Evolutionary conservation across 1,284 basidiomycete species (phyloP).

Genomic region (Marasmius fiardii): DNA sequence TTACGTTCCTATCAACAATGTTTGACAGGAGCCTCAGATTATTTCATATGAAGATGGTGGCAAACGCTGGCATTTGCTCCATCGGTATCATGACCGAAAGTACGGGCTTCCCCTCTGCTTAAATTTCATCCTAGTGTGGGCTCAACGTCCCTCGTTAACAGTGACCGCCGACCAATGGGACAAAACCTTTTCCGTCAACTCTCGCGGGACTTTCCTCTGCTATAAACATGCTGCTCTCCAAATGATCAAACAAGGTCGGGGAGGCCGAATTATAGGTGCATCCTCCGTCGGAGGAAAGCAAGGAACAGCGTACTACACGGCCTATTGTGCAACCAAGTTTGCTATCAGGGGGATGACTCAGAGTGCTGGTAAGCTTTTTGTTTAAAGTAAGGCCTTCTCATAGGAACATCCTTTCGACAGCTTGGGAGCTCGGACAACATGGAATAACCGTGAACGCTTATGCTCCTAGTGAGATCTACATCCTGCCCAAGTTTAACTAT

Average conservation of each 20-base stretch:
- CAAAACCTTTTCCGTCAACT: conserved; percentile 14
- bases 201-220: conserved; percentile 18
- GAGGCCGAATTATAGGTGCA: conserved; percentile 37
- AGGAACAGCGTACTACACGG: conserved; percentile 16
- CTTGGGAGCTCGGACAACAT: conserved; percentile 8
- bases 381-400: not conserved
- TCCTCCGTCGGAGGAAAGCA: conserved; percentile 30
- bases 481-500: not conserved
- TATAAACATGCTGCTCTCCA: conserved; percentile 27
- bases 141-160: conserved; percentile 8
- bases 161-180: conserved; percentile 17
- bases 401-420: not conserved
- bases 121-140: not conserved
- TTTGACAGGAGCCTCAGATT: no score
- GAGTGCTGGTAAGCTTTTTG: not conserved
- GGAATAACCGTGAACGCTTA: conserved; percentile 12
- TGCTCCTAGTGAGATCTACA: conserved; percentile 5
- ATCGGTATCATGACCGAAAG: conserved; percentile 16
- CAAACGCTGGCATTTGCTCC: conserved; percentile 20
- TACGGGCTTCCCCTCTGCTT: not conserved
- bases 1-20: not conserved
- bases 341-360: conserved; percentile 7
- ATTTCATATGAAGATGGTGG: conserved; percentile 19
- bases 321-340: not conserved
- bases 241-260: conserved; percentile 27